Base-by-base conservation (phyloP, 1,284 basidiomycete species). In the Cryptococcus neoformans region DNA sequence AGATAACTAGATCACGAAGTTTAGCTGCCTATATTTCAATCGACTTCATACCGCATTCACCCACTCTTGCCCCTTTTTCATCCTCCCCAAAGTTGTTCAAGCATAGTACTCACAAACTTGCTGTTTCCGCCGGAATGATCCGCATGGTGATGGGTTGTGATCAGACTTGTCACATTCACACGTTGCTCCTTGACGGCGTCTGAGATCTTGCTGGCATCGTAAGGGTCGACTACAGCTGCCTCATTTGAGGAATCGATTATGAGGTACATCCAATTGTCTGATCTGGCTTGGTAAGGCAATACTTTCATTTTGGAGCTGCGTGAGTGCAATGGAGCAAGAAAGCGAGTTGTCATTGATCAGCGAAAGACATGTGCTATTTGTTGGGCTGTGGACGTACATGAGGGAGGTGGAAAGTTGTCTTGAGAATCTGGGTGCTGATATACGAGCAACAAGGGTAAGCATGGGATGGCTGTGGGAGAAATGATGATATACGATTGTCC, bases 61-160 rank as follows among this genome's bases (percentile, higher is more conserved):
- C 8, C 34, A n/a, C 42, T 39, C 21, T 9, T 45, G 34, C 9
- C 14, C 28, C 47, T 5, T 49, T 14, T n/a, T 21, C 44, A 46
- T 14, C 5, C 38, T 16, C 17, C 36, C 21, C 17, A 3, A 8
- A 5, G n/a, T 28, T 11, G 10, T 28, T 36, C 16, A 9, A 28
- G 14, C 55, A 10, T 11, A 28, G 28, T 28, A 64, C 70, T 58
- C 63, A 78, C 74, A 64, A 86, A 79, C n/a, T 83, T 82, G 65
- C 81, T 68, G 72, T 90, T 90, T 11, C 92, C 92, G 9, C 93
- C 93, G 56, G 87, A 88, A 75, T 98, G 94, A 79, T 98, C 94
- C 62, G 80, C 67, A 75, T 94, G 92, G 77, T 92, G 90, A 77
- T 94, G 91, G 0, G 92, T 95, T 10, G 90, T 93, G 62, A 95